Evolutionary conservation across 805 yeast species (phyloP).

Genomic region (Starmera caribaea): DNA sequence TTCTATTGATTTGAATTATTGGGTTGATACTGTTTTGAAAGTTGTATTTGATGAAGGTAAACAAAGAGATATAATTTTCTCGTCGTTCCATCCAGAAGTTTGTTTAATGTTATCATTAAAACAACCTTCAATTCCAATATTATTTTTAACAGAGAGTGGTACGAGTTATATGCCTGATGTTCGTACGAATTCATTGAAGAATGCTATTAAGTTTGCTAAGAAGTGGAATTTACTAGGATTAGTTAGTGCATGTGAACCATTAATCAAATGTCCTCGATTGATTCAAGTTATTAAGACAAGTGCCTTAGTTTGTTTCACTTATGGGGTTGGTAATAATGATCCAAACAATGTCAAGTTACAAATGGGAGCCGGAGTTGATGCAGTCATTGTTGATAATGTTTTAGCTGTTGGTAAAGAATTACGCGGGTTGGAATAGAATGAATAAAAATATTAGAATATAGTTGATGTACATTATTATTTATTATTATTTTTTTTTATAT

Average conservation of each 20-base stretch:
- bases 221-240: conserved; percentile 89
- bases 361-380: conserved; percentile 93
- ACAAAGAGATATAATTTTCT: conserved; percentile 80
- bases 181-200: conserved; percentile 79
- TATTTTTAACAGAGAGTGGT: conserved; percentile 86
- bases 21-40: conserved; percentile 80
- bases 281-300: conserved; percentile 85
- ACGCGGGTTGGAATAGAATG: neutral
- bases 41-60: conserved; percentile 68
- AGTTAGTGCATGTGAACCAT: conserved; percentile 80
- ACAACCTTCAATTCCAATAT: conserved; percentile 88
- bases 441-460: too few species aligned
- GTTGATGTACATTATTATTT: too few species aligned
- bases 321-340: conserved; percentile 75
- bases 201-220: conserved; percentile 82
- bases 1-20: conserved; percentile 73
- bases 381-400: conserved; percentile 95
- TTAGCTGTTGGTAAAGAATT: conserved; percentile 85
- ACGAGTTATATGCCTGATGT: conserved; percentile 80
- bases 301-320: conserved; percentile 89
- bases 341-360: conserved; percentile 80
- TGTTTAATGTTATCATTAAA: conserved; percentile 79
- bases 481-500: too few species aligned
- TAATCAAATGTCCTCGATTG: conserved; percentile 82
- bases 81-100: conserved; percentile 91